Base-by-base conservation (phyloP, 1,284 basidiomycete genomes). In the Ustilago bromivora region DNA sequence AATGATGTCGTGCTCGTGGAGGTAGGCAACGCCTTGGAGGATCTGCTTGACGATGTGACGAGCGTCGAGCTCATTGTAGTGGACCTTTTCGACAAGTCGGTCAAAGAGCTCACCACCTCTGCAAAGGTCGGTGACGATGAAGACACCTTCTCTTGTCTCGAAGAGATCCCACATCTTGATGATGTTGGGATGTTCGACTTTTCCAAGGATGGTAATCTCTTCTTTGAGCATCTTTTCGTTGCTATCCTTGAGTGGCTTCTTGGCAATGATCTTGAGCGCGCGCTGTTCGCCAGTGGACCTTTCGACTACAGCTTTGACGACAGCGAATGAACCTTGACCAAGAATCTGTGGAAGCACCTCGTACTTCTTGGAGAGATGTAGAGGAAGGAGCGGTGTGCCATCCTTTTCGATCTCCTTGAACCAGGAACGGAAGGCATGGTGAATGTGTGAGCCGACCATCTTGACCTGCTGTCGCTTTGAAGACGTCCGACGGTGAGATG, bases 41-140 rank as follows among this genome's bases (percentile, higher is more conserved):
- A 86, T 70, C 64, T 85, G 82, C 55, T 75, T 74, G 66, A 83
- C 80, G 43, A 86, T 81, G 59, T 81, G 71, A 23, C 84, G 78
- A 2, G 83, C 84, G 60, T 86, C 85, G 23, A 82, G 57, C 63
- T 86, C 85, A 52, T 82, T 80, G 75, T 83, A 86, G 60, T 79
- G 78, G 4, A 79, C 76, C 61, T 81, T 82, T 57, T 78, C 72
- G 19, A 85, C 82, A 32, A 85, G 80, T 17, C 81, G 78, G 54
- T 85, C 84, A 61, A 85, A 85, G 49, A 86, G 76, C 61, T 86
- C 84, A 46, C 83, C 85, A 19, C 83, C 84, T 13, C 61, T 60
- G 76, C 83, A 86, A 23, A 84, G 71, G 59, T 86, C 85, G 9
- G 82, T 86, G 28, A 85, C 81, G 62, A 86, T 81, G 47, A 86